Percentiles rank a stretch among this genome's conserved stretches.
Conservation (phyloP, 768 basidiomycete genomes). For the Artomyces pyxidatus region DNA sequence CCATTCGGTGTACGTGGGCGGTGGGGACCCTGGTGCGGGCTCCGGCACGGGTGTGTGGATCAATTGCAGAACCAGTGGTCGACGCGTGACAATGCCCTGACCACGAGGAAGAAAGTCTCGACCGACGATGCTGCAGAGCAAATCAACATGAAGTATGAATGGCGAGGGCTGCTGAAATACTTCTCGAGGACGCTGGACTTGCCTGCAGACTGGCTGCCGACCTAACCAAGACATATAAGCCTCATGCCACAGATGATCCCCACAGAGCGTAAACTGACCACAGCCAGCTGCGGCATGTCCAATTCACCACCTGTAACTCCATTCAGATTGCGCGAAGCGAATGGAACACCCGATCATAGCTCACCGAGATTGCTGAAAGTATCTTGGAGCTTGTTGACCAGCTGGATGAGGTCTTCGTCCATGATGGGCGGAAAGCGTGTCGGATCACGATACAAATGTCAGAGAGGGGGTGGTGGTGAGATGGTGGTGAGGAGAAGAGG, state of each 20-base stretch:
- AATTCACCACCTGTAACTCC: slow-evolving; percentile 79
- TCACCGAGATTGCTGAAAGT: slow-evolving; percentile 82
- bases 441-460: not conserved
- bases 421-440: slow-evolving; percentile 33
- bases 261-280: slow-evolving; percentile 43
- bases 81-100: slow-evolving; percentile 90
- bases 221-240: slow-evolving; percentile 35
- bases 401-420: slow-evolving; percentile 91
- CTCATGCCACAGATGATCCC: not conserved
- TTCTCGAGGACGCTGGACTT: slow-evolving; percentile 96
- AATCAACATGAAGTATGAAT: not conserved
- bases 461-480: not conserved
- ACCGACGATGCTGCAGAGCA: slow-evolving; percentile 67
- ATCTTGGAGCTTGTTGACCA: slow-evolving; percentile 93
- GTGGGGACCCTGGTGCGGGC: slow-evolving; percentile 33
- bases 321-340: slow-evolving; percentile 10
- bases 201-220: slow-evolving; percentile 94
- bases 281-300: slow-evolving; percentile 88
- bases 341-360: slow-evolving; percentile 25
- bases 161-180: slow-evolving; percentile 40
- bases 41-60: slow-evolving; percentile 77
- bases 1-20: slow-evolving; percentile 67
- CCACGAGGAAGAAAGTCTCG: slow-evolving; percentile 85
- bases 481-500: not conserved
- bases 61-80: slow-evolving; percentile 92